These are phyloP conservation scores for Neopestalotiopsis rosae DNA, from an alignment of 2,329 filamentous ascomycete species.

Conservation along the genomic window DNA sequence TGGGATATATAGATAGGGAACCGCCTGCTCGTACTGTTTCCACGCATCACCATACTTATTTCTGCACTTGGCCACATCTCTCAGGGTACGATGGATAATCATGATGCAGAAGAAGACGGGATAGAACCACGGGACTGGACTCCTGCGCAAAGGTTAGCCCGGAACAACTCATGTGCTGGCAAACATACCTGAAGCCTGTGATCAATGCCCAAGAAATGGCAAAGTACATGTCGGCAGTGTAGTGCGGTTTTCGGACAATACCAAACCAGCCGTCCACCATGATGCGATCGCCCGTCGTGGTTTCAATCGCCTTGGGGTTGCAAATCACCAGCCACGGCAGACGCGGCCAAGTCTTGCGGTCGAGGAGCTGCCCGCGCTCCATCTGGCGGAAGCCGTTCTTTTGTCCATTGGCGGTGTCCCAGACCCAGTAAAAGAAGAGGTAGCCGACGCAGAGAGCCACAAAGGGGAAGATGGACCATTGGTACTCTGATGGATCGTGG, in stretches of 20 bases:
- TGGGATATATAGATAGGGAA: conserved; percentile 80
- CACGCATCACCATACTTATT: conserved; percentile 83
- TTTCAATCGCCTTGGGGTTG: conserved; percentile 80
- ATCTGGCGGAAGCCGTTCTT: conserved; percentile 89
- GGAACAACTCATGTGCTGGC: too few relatives aligned
- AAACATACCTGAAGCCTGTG: conserved; percentile 47
- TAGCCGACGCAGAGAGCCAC: conserved; percentile 71
- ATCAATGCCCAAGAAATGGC: conserved; percentile 55
- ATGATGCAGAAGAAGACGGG: conserved; percentile 81
- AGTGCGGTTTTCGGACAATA: conserved; percentile 67
- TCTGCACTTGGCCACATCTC: conserved; percentile 78
- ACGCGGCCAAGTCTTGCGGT: conserved; percentile 84
- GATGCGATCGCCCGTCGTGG: conserved; percentile 75
- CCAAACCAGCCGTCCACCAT: conserved; percentile 88
- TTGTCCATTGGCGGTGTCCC: conserved; percentile 91
- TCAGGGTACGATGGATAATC: conserved; percentile 78
- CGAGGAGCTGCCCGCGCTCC: conserved; percentile 72
- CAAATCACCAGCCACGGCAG: conserved; percentile 83
- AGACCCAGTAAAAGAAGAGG: conserved; percentile 86
- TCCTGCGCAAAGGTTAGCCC: conserved; percentile 34
- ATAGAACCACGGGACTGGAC: conserved; percentile 90
- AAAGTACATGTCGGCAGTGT: conserved; percentile 55
- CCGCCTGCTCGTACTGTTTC: conserved; percentile 78
- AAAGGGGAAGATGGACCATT: conserved; percentile 74
- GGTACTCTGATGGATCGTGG: conserved; percentile 78